These are phyloP conservation scores for Trematosphaeria pertusa DNA, from an alignment of 2,329 filamentous ascomycete genomes.

Conservation along the genomic window DNA sequence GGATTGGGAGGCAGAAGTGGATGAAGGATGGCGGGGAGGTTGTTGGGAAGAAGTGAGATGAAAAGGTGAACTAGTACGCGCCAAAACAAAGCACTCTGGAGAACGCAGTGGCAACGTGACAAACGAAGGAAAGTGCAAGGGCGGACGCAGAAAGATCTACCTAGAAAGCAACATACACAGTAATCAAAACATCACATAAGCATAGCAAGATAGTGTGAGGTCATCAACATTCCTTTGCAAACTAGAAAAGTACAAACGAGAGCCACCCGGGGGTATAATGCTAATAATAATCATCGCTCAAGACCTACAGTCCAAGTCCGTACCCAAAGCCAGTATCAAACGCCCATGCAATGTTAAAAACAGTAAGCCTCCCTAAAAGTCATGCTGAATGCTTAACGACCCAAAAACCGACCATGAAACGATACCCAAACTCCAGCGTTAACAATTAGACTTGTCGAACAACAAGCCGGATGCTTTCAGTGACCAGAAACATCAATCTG, in stretches of 20 bases:
- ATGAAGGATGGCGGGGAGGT: too few relatives aligned
- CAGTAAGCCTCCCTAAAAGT: too few relatives aligned
- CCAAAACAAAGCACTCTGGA: too few relatives aligned
- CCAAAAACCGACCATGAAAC: too few relatives aligned
- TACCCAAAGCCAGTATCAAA: neutral
- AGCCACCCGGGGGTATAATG: neutral
- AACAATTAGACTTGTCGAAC: neutral
- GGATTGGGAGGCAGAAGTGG: too few relatives aligned
- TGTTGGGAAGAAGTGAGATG: too few relatives aligned
- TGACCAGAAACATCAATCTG: neutral
- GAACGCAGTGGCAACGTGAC: too few relatives aligned
- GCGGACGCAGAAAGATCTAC: too few relatives aligned
- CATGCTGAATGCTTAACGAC: neutral
- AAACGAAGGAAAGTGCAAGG: too few relatives aligned
- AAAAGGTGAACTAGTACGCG: too few relatives aligned
- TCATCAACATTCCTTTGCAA: neutral
- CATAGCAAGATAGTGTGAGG: neutral
- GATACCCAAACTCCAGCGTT: neutral
- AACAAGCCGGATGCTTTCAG: neutral
- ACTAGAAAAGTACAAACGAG: neutral
- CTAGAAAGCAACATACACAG: too few relatives aligned
- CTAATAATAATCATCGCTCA: conserved; percentile 3
- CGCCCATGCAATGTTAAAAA: neutral
- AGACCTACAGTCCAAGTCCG: conserved; percentile 3
- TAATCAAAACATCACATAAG: neutral